A percentile compares a stretch with the other conserved stretches of the same genome.
Conservation (phyloP, 352 stramenopile genomes). For the Peronospora tabacina region DNA sequence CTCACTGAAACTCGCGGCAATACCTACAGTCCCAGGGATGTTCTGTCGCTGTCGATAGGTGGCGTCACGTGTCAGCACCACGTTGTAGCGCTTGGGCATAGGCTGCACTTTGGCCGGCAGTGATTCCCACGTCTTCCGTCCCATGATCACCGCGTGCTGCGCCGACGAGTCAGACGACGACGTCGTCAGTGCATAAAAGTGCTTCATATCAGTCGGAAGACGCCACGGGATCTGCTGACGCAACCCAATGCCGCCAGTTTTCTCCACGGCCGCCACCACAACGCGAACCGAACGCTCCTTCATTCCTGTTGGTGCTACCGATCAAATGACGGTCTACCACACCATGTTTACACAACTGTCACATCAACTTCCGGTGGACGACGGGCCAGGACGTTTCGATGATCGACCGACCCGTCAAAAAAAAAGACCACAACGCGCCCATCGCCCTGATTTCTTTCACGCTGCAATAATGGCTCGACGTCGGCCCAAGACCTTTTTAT, state of each 20-base stretch:
- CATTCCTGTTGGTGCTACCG: conserved; percentile 2
- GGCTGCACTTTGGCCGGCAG: conserved; percentile 95
- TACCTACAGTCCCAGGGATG: conserved; percentile 73
- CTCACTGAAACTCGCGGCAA: conserved; percentile 85
- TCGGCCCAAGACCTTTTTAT: too few species aligned
- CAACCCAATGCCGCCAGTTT: conserved; percentile 82
- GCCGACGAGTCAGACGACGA: conserved; percentile 7
- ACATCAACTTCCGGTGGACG: background rate
- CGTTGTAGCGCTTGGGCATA: conserved; percentile 92
- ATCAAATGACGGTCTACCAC: too few species aligned
- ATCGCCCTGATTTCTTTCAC: too few species aligned
- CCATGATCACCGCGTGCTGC: conserved; percentile 98
- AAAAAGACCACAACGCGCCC: too few species aligned
- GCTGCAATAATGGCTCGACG: too few species aligned
- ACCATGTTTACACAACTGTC: background rate
- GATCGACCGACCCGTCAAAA: too few species aligned
- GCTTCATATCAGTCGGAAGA: conserved; percentile 92
- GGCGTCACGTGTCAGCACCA: conserved; percentile 89
- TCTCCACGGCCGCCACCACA: conserved; percentile 83
- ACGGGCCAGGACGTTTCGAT: too few species aligned
- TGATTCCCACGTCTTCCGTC: conserved; percentile 98
- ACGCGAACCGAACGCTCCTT: conserved; percentile 50
- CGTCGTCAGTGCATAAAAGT: conserved; percentile 93
- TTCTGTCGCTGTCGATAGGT: conserved; percentile 34
- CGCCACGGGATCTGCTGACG: conserved; percentile 90